A percentile compares a stretch with the other conserved stretches of the same genome.
phyloP scores from a whole-genome alignment of 257 asterid species.

The Rauvolfia tetraphylla region DNA sequence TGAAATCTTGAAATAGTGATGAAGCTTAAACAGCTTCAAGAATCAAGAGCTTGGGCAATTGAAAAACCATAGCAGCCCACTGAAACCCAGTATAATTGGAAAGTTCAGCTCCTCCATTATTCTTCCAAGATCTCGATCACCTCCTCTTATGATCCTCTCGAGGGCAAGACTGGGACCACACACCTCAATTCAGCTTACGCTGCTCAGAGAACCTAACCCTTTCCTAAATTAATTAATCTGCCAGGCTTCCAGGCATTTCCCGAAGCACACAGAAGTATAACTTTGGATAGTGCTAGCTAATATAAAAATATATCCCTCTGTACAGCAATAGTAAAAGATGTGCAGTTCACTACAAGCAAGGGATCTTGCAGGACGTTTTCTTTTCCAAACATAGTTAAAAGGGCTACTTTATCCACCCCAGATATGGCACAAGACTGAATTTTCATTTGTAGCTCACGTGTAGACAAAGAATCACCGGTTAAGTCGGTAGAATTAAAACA shows the following conservation, averaged over 20 bases:
- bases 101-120: conserved; percentile 27
- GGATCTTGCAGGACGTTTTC: conserved; percentile 16
- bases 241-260: conserved; percentile 21
- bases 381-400: conserved; percentile 32
- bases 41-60: conserved; percentile 22
- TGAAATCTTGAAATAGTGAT: conserved; percentile 21
- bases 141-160: conserved; percentile 34
- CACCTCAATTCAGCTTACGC: conserved; percentile 13
- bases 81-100: conserved; percentile 17
- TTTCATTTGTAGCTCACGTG: conserved; percentile 13
- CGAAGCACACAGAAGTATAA: conserved; percentile 14
- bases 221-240: conserved; percentile 10
- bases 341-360: conserved; percentile 1
- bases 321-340: conserved; percentile 11
- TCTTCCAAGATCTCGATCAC: conserved; percentile 37
- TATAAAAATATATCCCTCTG: not conserved
- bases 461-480: not conserved
- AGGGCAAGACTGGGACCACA: conserved; percentile 52
- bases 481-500: not conserved
- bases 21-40: conserved; percentile 14
- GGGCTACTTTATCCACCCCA: conserved; percentile 24
- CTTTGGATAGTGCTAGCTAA: not conserved
- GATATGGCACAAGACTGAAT: conserved; percentile 10
- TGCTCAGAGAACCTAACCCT: conserved; percentile 28
- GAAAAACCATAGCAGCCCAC: conserved; percentile 16